Conservation (phyloP, 495 filamentous ascomycete genomes). For the Penicillium alfredii region DNA sequence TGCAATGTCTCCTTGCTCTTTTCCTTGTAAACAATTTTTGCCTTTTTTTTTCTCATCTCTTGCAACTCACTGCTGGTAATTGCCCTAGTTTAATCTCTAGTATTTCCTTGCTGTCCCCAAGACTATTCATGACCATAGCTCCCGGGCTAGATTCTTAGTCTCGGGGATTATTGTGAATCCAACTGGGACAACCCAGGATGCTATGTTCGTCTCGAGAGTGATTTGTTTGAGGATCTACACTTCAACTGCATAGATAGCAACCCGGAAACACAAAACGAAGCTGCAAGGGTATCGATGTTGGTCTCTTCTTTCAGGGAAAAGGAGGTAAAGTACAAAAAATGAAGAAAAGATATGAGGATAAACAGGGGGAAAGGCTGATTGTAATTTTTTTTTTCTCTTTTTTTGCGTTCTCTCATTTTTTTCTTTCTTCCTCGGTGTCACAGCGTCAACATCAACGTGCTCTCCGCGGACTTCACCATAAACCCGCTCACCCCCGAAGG, state of each 20-base stretch:
- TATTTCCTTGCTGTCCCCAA: too few species aligned
- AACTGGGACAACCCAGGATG: too few species aligned
- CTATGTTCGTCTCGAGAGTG: too few species aligned
- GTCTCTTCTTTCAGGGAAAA: constrained; percentile 19
- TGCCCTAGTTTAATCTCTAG: too few species aligned
- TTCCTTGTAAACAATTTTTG: neutral
- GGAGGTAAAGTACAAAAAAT: constrained; percentile 28
- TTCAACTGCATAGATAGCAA: neutral
- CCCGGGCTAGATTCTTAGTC: too few species aligned
- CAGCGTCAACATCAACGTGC: constrained; percentile 6
- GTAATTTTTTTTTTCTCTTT: constrained; percentile 13
- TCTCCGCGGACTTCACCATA: constrained; percentile 1
- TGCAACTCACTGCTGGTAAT: too few species aligned
- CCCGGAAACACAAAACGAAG: constrained; percentile 15
- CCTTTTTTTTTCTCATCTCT: neutral
- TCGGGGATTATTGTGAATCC: too few species aligned
- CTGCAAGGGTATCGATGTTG: constrained; percentile 43
- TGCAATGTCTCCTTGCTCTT: neutral
- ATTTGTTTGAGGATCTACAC: too few species aligned
- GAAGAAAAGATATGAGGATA: constrained; percentile 14
- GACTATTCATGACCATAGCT: too few species aligned
- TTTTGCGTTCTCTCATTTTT: constrained; percentile 6
- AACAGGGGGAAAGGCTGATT: constrained; percentile 9
- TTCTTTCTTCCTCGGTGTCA: constrained; percentile 1
- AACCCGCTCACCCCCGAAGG: neutral